These are phyloP conservation scores for Carnegiea gigantea DNA, from an alignment of 179 eudicot genomes.

Conservation along the genomic window DNA sequence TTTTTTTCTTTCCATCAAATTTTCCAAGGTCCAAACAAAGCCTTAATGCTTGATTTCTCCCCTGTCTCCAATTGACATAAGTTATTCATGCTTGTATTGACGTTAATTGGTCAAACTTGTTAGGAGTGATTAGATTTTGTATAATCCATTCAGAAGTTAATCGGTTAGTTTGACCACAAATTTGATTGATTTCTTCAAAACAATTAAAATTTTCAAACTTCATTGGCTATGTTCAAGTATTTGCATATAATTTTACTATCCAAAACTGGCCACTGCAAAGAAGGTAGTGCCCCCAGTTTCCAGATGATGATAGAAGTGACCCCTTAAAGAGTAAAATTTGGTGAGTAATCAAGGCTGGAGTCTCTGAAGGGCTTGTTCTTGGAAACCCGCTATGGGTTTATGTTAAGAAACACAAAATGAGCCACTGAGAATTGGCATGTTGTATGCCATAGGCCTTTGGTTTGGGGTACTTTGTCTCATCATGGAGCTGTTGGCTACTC, in stretches of 20 bases:
- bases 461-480: constrained; percentile 13
- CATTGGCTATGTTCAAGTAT: not conserved
- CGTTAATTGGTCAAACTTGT: too few species aligned
- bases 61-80: not conserved
- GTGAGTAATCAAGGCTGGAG: constrained; percentile 20
- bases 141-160: too few species aligned
- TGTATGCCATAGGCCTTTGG: constrained; percentile 24
- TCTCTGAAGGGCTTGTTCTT: constrained; percentile 15
- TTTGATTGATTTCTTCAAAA: not conserved
- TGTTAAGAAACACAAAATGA: constrained; percentile 8
- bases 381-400: not conserved
- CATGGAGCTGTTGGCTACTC: not conserved
- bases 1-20: too few species aligned
- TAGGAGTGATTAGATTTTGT: not conserved
- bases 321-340: not conserved
- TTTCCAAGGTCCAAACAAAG: too few species aligned
- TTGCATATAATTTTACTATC: too few species aligned
- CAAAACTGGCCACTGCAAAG: not conserved
- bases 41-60: not conserved
- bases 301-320: not conserved
- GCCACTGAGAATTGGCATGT: constrained; percentile 19
- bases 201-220: too few species aligned
- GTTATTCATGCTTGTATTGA: not conserved
- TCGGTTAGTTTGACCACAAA: not conserved
- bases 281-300: not conserved